Conservation (phyloP, 139 green algal genomes). For the Haematococcus lacustris region DNA sequence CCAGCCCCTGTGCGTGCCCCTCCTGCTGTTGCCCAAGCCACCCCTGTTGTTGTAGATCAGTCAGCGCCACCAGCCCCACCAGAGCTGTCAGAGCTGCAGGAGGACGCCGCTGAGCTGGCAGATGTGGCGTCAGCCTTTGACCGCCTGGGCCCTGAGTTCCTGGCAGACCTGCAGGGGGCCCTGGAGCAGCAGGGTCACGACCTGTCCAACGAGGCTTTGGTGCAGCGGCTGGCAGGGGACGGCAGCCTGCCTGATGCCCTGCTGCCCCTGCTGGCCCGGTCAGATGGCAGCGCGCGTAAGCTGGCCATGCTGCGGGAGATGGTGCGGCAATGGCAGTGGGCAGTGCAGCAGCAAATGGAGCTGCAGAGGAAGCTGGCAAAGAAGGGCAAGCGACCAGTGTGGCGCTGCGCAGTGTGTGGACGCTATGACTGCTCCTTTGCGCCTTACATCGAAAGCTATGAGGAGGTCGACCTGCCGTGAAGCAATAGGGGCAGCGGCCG, state of each 20-base stretch:
- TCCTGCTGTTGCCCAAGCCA: too few relatives aligned
- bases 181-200: constrained; percentile 23
- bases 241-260: constrained; percentile 1
- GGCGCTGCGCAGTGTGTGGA: constrained; percentile 30
- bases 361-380: constrained; percentile 15
- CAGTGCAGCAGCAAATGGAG: constrained; percentile 19
- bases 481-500: too few relatives aligned
- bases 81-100: too few relatives aligned
- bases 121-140: too few relatives aligned
- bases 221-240: constrained; percentile 16
- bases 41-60: too few relatives aligned
- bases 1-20: too few relatives aligned
- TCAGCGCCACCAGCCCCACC: too few relatives aligned
- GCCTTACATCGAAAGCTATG: constrained; percentile 35
- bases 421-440: constrained; percentile 30
- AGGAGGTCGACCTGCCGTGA: constrained; percentile 18
- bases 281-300: not conserved
- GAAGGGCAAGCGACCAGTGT: constrained; percentile 25
- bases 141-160: constrained; percentile 15
- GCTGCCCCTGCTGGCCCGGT: constrained; percentile 1
- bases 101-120: too few relatives aligned
- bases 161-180: constrained; percentile 21
- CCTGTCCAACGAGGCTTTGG: constrained; percentile 11
- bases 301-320: constrained; percentile 4
- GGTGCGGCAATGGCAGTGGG: constrained; percentile 30